These are phyloP conservation scores for Fulvia fulva DNA, from an alignment of 2,329 filamentous ascomycete genomes.

Conservation along the genomic window DNA sequence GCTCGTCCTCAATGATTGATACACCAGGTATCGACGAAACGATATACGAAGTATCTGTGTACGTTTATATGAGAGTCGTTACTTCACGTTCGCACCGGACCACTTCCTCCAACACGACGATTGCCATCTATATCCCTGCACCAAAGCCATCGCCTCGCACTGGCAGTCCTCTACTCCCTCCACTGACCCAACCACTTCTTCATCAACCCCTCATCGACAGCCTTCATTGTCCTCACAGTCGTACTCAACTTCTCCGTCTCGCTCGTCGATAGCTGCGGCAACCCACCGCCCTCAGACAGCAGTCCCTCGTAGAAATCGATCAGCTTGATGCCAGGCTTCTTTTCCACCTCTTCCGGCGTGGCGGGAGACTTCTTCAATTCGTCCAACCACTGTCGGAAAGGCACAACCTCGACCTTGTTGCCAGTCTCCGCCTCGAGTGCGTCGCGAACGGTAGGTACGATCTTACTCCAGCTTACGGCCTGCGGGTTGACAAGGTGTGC, in stretches of 20 bases:
- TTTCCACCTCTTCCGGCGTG: slow-evolving; percentile 21
- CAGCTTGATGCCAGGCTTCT: slow-evolving; percentile 28
- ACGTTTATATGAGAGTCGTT: no score
- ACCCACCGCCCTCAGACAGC: slow-evolving; percentile 12
- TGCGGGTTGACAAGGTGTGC: slow-evolving; percentile 31
- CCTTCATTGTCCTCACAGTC: slow-evolving; percentile 28
- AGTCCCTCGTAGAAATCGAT: slow-evolving; percentile 30
- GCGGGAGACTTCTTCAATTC: slow-evolving; percentile 13
- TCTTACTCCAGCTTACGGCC: slow-evolving; percentile 20
- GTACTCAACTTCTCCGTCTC: slow-evolving; percentile 27
- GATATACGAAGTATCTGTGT: no score
- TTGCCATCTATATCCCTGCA: no score
- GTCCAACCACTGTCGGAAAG: slow-evolving; percentile 25
- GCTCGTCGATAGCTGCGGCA: slow-evolving; percentile 20
- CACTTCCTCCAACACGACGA: no score
- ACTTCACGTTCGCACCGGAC: no score
- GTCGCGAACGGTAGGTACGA: slow-evolving; percentile 22
- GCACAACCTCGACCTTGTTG: slow-evolving; percentile 16
- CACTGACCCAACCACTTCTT: slow-evolving; percentile 26
- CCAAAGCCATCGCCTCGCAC: background rate
- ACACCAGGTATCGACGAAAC: no score
- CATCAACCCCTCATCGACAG: slow-evolving; percentile 22
- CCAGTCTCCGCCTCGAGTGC: slow-evolving; percentile 15
- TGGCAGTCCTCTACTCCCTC: slow-evolving; percentile 11
- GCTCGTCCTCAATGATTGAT: no score